These are phyloP conservation scores for Petunia axillaris DNA, from an alignment of 257 asterid genomes.

Conservation along the genomic window DNA sequence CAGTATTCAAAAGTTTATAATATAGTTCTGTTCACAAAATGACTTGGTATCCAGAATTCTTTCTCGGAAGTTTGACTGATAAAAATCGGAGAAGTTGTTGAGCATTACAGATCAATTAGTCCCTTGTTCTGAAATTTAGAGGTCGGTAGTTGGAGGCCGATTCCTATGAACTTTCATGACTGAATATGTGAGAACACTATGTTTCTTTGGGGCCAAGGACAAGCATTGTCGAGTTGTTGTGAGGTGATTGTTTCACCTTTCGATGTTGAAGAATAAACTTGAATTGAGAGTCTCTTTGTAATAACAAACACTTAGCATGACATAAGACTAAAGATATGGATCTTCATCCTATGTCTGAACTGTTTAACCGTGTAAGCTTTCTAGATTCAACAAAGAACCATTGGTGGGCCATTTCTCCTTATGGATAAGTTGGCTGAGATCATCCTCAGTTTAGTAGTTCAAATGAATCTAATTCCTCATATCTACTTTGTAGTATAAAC, in stretches of 20 bases:
- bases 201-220: constrained; percentile 14
- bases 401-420: background rate
- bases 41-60: background rate
- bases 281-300: background rate
- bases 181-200: background rate
- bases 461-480: constrained; percentile 9
- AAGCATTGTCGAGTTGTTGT: constrained; percentile 5
- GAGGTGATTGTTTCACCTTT: constrained; percentile 9
- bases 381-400: background rate
- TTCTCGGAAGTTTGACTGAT: background rate
- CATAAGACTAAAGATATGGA: constrained; percentile 16
- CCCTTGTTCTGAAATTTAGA: background rate
- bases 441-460: constrained; percentile 5
- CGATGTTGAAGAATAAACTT: background rate
- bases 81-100: background rate
- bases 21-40: background rate
- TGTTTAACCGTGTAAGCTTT: background rate
- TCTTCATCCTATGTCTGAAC: background rate
- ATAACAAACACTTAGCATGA: background rate
- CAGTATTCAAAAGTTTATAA: background rate
- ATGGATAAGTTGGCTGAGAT: constrained; percentile 13
- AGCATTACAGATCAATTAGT: background rate
- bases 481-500: constrained; percentile 11
- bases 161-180: constrained; percentile 1
- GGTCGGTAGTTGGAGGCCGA: constrained; percentile 11